Evolutionary conservation across 306 rosid species (phyloP), one percentile per base, ranked within the genome.

Genomic region (Lablab purpureus): DNA sequence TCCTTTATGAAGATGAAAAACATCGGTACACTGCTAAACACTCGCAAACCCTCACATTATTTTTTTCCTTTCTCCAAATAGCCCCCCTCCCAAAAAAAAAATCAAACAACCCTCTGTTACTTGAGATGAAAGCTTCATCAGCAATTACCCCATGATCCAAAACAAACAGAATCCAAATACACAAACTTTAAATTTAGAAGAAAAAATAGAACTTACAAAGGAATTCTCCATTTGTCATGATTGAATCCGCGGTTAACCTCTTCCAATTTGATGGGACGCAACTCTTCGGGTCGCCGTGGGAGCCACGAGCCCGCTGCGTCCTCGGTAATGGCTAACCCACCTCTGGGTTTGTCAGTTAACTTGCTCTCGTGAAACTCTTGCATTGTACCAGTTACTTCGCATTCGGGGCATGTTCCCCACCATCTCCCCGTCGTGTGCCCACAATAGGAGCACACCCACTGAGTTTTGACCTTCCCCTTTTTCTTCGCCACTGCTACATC

Each of bases 361-460:
- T 73, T 76, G 5, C 74, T 78, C 11, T 83, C 97, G 6, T 79
- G 78, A 79, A 88, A 90, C 82, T 71, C 81, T 58, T 58, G 78
- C 88, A 95, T 73, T 0, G 91, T 85, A 2, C 89, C 90, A 28
- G 59, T 11, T 8, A 40, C 10, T 0, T 18, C 11, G 73, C 99
- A 95, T 0, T 83, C 68, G 34, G 86, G 86, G 79, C 99, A 95
- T 49, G 65, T 50, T 0, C 97, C 99, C 92, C 90, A 88, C 99
- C 99, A 95, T 80, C 90, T 87, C 45, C 91, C 91, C 7, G 84
- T 22, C 1, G 82, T 19, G 72, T 88, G 43, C 37, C 99, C 99
- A 50, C 99, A 95, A 67, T 60, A 37, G 3, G 63, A 6, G 82
- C 99, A 95, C 41, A 95, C 96, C 95, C 95, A 95, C 27, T 77